Base-by-base conservation (phyloP, 2,329 filamentous ascomycete species). In the Exophiala sp. region DNA sequence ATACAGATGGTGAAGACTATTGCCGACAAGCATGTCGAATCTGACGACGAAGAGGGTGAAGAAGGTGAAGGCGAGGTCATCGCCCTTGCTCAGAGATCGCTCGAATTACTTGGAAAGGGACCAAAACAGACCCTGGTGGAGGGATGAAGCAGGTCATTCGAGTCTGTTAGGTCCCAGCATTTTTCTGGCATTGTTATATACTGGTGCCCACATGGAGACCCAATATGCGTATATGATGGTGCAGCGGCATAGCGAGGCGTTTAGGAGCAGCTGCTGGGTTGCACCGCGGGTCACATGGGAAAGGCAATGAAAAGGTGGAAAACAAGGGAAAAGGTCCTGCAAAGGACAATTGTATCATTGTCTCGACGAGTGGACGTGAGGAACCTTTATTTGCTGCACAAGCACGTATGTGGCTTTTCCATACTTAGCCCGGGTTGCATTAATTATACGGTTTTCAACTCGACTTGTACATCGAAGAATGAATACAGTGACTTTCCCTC, bases 21-120 rank as follows among this genome's bases (percentile, higher is more conserved):
- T 67, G 89, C 91, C 16, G 91, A 95, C 68, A 89, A 88, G 67
- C 89, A 88, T 63, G 81, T 96, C 59, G 91, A 95, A 65, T 87
- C 88, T 0, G 91, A 95, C 55, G 88, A 91, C 61, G 89, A 91
- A 63, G 86, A 86, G 59, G 89, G 87, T 44, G 91, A 95, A 64
- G 91, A 95, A 55, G 91, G 94, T 42, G 91, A 96, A 70, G 89
- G 87, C 53, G 92, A 97, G 70, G 91, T 96, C 41, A 89, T 96
- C 60, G 91, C 86, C 62, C 82, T 99, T 63, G 92, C 94, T 20
- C 88, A 92, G 66, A 83, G 91, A 64, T 97, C 91, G 69, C 79
- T 96, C 38, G 92, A 96, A 71, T 80, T 96, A 3, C 75, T 96
- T 33, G 89, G 88, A 47, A 87, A 89, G 69, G 84, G 80, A 65